phyloP scores from a whole-genome alignment of 148 eudicot genomes.

The Rhododendron ferrugineum region DNA sequence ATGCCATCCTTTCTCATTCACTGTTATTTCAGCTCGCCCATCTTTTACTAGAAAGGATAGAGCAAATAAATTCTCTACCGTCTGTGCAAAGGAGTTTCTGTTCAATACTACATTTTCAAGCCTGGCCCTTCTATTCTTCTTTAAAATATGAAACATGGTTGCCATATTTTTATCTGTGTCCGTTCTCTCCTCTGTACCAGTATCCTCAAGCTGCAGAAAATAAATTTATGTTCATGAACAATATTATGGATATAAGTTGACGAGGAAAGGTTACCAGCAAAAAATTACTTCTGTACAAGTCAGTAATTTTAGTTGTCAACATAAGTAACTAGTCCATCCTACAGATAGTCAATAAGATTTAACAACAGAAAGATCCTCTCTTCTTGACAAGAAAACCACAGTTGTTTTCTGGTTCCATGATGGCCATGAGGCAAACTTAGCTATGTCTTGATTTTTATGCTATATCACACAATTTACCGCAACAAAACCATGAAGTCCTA shows the following conservation, averaged over 20 bases:
- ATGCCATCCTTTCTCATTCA: slow-evolving; percentile 61
- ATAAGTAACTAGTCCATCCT: background rate
- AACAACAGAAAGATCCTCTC: background rate
- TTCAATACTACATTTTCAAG: slow-evolving; percentile 68
- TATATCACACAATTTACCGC: background rate
- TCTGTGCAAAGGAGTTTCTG: slow-evolving; percentile 73
- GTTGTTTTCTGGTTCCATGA: background rate
- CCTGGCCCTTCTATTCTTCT: slow-evolving; percentile 51
- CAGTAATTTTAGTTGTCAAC: background rate
- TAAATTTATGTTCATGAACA: background rate
- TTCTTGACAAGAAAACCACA: background rate
- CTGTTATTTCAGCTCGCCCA: slow-evolving; percentile 68
- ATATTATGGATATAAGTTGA: background rate
- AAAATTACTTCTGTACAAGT: background rate
- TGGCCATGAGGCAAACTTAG: background rate
- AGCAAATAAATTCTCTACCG: slow-evolving; percentile 87
- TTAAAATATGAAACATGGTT: slow-evolving; percentile 66
- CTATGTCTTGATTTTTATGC: background rate
- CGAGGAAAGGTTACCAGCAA: background rate
- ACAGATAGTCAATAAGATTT: background rate
- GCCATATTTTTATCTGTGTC: slow-evolving; percentile 94
- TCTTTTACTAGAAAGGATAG: slow-evolving; percentile 86
- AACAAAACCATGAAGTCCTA: background rate
- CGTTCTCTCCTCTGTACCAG: slow-evolving; percentile 53
- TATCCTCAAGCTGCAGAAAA: slow-evolving; percentile 57